Conservation (phyloP, 2,329 filamentous ascomycete genomes). For the Pseudogymnoascus pannorum region DNA sequence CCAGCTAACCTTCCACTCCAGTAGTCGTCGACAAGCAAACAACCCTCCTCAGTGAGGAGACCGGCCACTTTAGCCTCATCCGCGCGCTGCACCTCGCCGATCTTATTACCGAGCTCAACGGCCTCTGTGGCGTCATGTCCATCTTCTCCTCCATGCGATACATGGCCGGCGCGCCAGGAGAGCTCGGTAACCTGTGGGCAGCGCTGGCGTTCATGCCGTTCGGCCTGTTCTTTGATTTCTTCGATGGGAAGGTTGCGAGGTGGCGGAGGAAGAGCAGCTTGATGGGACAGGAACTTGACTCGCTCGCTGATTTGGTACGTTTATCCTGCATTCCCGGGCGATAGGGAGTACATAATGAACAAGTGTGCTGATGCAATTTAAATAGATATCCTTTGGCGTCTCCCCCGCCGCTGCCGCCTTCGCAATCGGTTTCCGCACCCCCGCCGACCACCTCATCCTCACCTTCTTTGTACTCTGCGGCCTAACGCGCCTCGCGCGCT, state of each 20-base stretch:
- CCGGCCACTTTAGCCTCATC: conserved; percentile 65
- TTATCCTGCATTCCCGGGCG: not conserved
- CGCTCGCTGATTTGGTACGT: conserved; percentile 82
- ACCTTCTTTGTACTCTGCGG: conserved; percentile 92
- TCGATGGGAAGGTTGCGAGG: conserved; percentile 92
- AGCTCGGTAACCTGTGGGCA: conserved; percentile 66
- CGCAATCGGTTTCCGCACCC: conserved; percentile 77
- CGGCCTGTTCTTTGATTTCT: conserved; percentile 93
- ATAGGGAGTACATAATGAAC: no score
- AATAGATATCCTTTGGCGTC: conserved; percentile 88
- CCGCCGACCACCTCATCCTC: conserved; percentile 70
- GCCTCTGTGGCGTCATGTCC: conserved; percentile 88
- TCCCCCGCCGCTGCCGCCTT: conserved; percentile 84
- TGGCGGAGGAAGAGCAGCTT: conserved; percentile 96
- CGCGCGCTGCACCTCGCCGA: conserved; percentile 71
- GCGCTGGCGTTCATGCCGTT: conserved; percentile 86
- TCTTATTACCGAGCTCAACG: conserved; percentile 77
- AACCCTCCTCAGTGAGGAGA: conserved; percentile 59
- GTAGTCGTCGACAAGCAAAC: conserved; percentile 69
- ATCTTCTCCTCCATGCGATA: conserved; percentile 93
- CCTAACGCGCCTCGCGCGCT: conserved; percentile 84
- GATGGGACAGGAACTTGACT: conserved; percentile 97
- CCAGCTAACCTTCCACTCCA: not conserved
- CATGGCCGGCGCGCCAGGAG: conserved; percentile 57
- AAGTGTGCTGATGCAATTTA: not conserved